Percentiles rank a stretch among this genome's conserved stretches.
Conservation (phyloP, 2,329 filamentous ascomycete species). For the Trichoderma afroharzianum region DNA sequence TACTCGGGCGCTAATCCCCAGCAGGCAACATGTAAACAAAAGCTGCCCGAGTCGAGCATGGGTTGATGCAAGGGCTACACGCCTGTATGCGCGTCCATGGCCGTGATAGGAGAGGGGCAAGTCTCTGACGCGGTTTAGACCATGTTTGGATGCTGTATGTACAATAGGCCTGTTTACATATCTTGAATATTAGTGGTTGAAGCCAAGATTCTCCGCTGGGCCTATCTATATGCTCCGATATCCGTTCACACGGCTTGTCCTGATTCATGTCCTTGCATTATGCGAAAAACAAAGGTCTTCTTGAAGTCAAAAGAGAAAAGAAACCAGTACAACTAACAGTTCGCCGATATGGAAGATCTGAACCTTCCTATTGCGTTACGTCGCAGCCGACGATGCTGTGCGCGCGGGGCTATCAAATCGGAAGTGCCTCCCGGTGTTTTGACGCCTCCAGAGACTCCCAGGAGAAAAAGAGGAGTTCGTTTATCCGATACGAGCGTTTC, state of each 20-base stretch:
- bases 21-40: constrained; percentile 48
- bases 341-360: constrained; percentile 33
- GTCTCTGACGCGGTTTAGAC: background rate
- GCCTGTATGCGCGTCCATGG: background rate
- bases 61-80: constrained; percentile 9
- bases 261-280: too few relatives aligned
- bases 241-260: background rate
- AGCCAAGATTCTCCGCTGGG: background rate
- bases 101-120: background rate
- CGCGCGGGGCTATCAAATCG: constrained; percentile 28
- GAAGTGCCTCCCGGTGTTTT: constrained; percentile 17
- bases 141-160: background rate
- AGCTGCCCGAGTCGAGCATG: background rate
- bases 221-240: background rate
- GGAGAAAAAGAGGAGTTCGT: constrained; percentile 48
- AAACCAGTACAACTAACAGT: background rate
- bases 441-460: constrained; percentile 29
- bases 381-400: constrained; percentile 47
- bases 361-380: constrained; percentile 55
- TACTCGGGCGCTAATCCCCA: constrained; percentile 32
- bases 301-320: background rate
- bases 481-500: constrained; percentile 56
- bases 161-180: background rate
- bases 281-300: background rate
- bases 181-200: background rate